Evolutionary conservation across 352 stramenopile genomes (phyloP), one percentile per base, ranked within the genome.

Genomic region (Pythium myriotylum): DNA sequence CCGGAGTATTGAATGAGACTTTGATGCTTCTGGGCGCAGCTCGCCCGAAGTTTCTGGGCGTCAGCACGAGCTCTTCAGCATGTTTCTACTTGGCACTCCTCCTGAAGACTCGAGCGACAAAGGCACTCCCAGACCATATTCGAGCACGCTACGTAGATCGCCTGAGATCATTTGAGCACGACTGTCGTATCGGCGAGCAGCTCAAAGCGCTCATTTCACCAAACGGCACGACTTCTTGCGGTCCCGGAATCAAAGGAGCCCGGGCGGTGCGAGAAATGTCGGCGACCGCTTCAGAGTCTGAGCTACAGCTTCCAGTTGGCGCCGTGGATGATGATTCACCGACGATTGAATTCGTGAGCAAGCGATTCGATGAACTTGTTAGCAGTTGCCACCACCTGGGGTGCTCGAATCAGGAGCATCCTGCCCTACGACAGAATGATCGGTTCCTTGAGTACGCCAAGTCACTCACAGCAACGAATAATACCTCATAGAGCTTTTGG

Each of bases 21-120:
- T 64, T 92, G 41, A 59, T 92, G 29, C 43, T 66, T 26, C 60
- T 92, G 14, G 81, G 81, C 2, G 79, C 62, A 17, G 67, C 74
- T 13, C 79, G 81, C 0, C 83, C 79, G 9, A 92, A 92, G 62
- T 90, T 89, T 47, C 57, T 74, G 2, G 67, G 74, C 7, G 70
- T 79, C 13, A 73, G 70, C 17, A 50, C 48, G 1, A 50, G 57
- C 13, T 64, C 73, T 4, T 82, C 79, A 0, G 83, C 81, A 17
- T 88, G 68, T 52, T 62, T 90, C 2, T 87, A 79, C 59, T 41
- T 92, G 26, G 83, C 71, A 17, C 68, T 92, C 37, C 71, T 74
- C 23, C 68, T 92, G 26, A 88, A 89, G 58, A 72, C 59, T 54
- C 46, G 54, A 1, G 54, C 59, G 51, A 46, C 61, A 50, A 66